Base-by-base conservation (phyloP, 2,329 filamentous ascomycete species). In the Cordyceps cateniannulata region DNA sequence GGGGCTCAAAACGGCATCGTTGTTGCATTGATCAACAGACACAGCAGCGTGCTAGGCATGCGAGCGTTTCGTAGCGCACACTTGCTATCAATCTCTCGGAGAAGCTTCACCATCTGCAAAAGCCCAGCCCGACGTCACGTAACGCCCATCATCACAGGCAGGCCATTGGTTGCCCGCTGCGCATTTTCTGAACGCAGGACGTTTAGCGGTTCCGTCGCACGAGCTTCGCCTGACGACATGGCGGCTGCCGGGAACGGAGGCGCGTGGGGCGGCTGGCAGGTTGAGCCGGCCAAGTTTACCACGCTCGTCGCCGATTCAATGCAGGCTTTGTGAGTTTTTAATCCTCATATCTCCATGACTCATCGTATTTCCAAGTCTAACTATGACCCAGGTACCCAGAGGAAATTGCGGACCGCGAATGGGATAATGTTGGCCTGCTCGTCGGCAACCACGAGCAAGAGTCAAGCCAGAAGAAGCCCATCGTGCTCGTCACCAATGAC, bases 361-460 rank as follows among this genome's bases (percentile, higher is more conserved):
- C 9, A 6, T 8, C 2, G 1, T 4, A 25, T 35, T 35, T 10
- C 12, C 32, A 8, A 5, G 48, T 20, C 32, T 53, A 48, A 48
- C 16, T 4, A 47, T 20, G 7, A 7, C 12, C 5, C 12, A 95
- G 92, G 62, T 99, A 96, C 71, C 95, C 95, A 0, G 91, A 96
- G 71, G 85, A 86, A 63, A 80, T 97, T 47, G 95, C 95, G 10
- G 95, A 98, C 71, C 88, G 87, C 67, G 86, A 89, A 65, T 99
- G 93, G 83, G 95, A 99, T 73, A 99, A 99, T 70, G 96, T 96
- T n/a, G 95, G 95, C 54, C 82, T 97, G 57, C 81, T 96, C 54
- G 68, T 81, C 59, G 75, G 75, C 63, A 78, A 79, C 66, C 71
- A 77, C n/a, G 68, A 72, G 27, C 55, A 69, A 18, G 70, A 74